Conservation (phyloP, 805 yeast species). For the Limtongozyma cylindracea region DNA sequence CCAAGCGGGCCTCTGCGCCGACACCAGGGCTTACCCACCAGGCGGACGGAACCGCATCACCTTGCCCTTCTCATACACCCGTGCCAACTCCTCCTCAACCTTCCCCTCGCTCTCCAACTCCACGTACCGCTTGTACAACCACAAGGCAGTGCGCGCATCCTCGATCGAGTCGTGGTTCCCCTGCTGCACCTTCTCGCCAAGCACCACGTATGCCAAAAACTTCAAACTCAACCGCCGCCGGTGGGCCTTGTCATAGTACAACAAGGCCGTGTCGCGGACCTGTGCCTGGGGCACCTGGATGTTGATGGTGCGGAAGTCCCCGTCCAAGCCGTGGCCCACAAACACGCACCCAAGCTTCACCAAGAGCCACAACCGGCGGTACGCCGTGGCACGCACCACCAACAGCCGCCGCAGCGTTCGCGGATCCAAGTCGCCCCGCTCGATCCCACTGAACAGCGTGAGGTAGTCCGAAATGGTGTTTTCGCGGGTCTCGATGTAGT, state of each 20-base stretch:
- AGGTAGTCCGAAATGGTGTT: slow-evolving; percentile 52
- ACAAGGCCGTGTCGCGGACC: slow-evolving; percentile 71
- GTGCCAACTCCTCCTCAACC: slow-evolving; percentile 34
- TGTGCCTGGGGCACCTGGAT: slow-evolving; percentile 68
- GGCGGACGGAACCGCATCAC: slow-evolving; percentile 27
- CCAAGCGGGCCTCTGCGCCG: no score
- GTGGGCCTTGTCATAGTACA: slow-evolving; percentile 48
- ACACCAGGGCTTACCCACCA: no score
- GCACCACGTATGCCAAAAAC: slow-evolving; percentile 60
- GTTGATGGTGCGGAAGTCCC: slow-evolving; percentile 85
- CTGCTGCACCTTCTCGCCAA: slow-evolving; percentile 57
- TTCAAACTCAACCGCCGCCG: slow-evolving; percentile 65
- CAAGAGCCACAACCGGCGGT: slow-evolving; percentile 73
- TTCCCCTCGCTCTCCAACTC: slow-evolving; percentile 30
- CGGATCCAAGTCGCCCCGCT: slow-evolving; percentile 73
- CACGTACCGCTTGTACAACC: slow-evolving; percentile 46
- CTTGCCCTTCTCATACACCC: slow-evolving; percentile 51
- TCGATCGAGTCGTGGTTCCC: slow-evolving; percentile 96
- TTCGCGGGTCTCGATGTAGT: slow-evolving; percentile 42
- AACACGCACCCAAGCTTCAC: slow-evolving; percentile 75
- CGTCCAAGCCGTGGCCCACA: slow-evolving; percentile 82
- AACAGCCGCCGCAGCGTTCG: slow-evolving; percentile 33
- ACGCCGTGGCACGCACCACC: slow-evolving; percentile 63
- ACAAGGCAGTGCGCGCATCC: slow-evolving; percentile 75
- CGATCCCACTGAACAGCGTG: slow-evolving; percentile 85